Percentiles rank a stretch among this genome's conserved stretches.
Conservation (phyloP, 73 alveolate genomes). For the Paramecium biaurelia region DNA sequence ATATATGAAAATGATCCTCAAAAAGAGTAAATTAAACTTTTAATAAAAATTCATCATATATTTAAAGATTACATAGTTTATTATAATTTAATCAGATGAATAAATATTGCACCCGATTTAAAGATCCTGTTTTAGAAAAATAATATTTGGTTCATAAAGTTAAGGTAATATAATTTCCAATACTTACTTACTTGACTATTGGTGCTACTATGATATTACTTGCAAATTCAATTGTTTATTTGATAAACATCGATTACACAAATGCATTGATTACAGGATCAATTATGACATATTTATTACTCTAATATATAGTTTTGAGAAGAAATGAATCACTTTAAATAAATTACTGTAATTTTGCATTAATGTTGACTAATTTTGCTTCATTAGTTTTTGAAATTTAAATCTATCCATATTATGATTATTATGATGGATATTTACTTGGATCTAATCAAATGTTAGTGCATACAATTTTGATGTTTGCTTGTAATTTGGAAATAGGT, state of each 20-base stretch:
- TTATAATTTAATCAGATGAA: background rate
- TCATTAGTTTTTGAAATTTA: background rate
- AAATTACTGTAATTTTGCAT: background rate
- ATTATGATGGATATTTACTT: background rate
- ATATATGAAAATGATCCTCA: background rate
- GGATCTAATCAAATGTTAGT: background rate
- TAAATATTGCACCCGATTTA: background rate
- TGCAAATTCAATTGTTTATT: background rate
- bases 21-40: background rate
- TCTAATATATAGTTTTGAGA: background rate
- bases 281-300: background rate
- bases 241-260: background rate
- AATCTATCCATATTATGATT: background rate
- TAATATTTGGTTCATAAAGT: background rate
- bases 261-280: background rate
- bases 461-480: constrained; percentile 4
- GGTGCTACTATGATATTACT: background rate
- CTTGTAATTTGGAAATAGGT: background rate
- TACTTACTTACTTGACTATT: background rate
- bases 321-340: background rate
- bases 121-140: background rate
- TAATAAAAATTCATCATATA: background rate
- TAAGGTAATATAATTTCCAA: background rate
- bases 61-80: background rate
- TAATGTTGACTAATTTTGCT: background rate